A percentile compares a stretch with the other conserved stretches of the same genome.
Conservation (phyloP, 345 rosid species). For the Streptanthus diversifolius region DNA sequence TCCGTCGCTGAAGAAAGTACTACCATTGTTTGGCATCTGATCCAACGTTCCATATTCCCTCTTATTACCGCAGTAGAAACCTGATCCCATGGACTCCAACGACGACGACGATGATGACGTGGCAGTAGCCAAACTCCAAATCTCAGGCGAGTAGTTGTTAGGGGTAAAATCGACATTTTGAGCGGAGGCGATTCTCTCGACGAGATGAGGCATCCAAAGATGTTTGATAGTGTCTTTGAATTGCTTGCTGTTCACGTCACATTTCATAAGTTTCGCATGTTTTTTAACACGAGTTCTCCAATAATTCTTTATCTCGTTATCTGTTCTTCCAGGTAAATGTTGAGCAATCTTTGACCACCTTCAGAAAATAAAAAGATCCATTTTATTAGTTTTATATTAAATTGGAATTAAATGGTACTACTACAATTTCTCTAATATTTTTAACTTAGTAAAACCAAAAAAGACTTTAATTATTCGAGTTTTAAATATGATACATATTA, state of each 20-base stretch:
- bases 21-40: not conserved
- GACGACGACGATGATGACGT: not conserved
- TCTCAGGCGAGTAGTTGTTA: constrained; percentile 4
- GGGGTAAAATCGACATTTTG: not conserved
- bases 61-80: constrained; percentile 3
- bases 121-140: constrained; percentile 3
- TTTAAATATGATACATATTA: not conserved
- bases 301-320: constrained; percentile 71
- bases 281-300: constrained; percentile 77
- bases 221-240: constrained; percentile 48
- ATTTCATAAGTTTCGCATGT: constrained; percentile 55
- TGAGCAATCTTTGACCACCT: constrained; percentile 82
- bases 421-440: not conserved
- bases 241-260: constrained; percentile 54
- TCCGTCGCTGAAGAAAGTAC: not conserved
- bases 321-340: constrained; percentile 70
- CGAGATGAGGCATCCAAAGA: constrained; percentile 53
- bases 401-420: not conserved
- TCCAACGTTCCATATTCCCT: not conserved
- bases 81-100: constrained; percentile 6
- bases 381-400: not conserved
- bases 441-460: not conserved
- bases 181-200: constrained; percentile 5
- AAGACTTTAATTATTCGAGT: not conserved
- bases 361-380: not conserved